Conservation (phyloP, 441 rosid genomes). For the Mallotus repandus region DNA sequence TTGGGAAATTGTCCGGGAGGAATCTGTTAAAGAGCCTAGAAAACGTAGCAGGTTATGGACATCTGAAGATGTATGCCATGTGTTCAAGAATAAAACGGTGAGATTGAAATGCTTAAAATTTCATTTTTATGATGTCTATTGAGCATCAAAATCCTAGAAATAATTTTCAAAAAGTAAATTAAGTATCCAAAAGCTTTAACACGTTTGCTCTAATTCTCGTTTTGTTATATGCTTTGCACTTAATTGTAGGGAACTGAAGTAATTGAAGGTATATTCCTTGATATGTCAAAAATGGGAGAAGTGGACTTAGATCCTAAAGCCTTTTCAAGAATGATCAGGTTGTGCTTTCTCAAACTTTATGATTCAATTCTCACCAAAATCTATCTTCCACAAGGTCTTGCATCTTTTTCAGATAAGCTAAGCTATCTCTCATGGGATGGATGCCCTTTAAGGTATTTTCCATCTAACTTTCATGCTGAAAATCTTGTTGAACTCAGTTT, state of each 20-base stretch:
- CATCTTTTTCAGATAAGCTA: not conserved
- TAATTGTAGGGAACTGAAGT: conserved; percentile 10
- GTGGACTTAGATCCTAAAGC: not conserved
- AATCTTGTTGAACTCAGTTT: conserved; percentile 1
- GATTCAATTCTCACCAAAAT: not conserved
- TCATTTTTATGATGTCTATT: not conserved
- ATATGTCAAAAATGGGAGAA: not conserved
- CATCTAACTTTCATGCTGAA: not conserved
- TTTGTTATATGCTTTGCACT: not conserved
- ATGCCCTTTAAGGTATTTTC: conserved; percentile 2
- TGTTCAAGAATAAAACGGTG: conserved; percentile 14
- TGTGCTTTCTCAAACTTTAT: conserved; percentile 3
- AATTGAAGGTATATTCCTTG: conserved; percentile 9
- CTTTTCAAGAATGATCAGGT: not conserved
- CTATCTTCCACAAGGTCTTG: not conserved
- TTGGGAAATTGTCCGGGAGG: conserved; percentile 20
- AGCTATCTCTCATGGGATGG: conserved; percentile 4
- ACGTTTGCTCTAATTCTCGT: too few relatives aligned
- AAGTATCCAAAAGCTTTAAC: not conserved
- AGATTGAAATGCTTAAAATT: not conserved
- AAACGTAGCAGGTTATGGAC: conserved; percentile 23
- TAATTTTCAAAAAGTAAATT: not conserved
- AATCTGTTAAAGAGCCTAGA: conserved; percentile 12
- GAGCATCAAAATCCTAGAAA: too few relatives aligned
- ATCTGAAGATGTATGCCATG: conserved; percentile 11